Evolutionary conservation across 306 rosid species (phyloP), one percentile per base, ranked within the genome.

Genomic region (Vigna nakashimae): DNA sequence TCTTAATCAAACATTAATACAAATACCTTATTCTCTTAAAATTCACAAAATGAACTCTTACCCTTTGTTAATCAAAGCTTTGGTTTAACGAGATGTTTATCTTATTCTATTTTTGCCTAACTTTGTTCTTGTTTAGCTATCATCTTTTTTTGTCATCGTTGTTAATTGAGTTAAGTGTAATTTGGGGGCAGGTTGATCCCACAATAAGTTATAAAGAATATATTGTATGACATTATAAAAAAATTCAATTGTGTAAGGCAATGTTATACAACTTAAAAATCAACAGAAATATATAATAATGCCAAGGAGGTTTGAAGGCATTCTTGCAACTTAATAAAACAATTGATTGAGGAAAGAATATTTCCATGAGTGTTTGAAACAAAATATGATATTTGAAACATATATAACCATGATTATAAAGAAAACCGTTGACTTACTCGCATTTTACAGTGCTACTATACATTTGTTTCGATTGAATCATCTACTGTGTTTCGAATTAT

Each of bases 371-470:
- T 55, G 64, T 11, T 73, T 30, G 57, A 76, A 58, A 72, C 9
- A 84, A 42, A 28, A 51, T 43, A 46, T 74, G 26, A 73, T 68
- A 40, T 53, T 48, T 63, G 36, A 80, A 84, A 46, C 58, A 74
- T 77, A 30, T 50, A 36, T 46, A 65, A 69, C 73, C 85, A 80
- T 74, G 71, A 26, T 22, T 59, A 82, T 71, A 32, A 64, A 74
- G 75, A 84, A 40, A 84, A 73, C 38, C 22, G 38, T 79, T 18
- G 59, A 86, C 99, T 93, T 93, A 96, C 99, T 88, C 96, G 96
- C 97, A 93, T 71, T 88, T 90, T 18, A 92, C 96, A 8, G 99
- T 96, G 88, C 91, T 89, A 58, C 97, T 90, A 77, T 96, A 93
- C 58, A 88, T 78, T 75, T 82, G 82, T 55, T 80, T 86, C 42